Base-by-base conservation (phyloP, 805 yeast genomes). In the Yarrowia porcina region DNA sequence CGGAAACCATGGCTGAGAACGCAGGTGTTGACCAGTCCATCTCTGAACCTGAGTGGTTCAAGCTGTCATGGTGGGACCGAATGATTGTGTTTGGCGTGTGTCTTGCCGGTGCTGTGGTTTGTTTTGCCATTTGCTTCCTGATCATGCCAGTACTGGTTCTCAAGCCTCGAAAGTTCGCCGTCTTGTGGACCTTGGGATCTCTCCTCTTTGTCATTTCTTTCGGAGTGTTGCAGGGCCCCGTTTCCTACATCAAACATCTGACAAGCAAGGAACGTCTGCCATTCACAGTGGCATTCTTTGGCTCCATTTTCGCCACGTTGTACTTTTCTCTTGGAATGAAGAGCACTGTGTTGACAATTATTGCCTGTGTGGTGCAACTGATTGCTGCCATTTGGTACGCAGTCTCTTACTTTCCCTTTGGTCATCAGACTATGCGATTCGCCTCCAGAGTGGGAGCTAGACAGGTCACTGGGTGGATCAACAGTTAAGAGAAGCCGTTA, bases 341-440 rank as follows among this genome's bases (percentile, higher is more conserved):
- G 69, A 84, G 88, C 62, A 85, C 96, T 0, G 70, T 94, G 7
- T 75, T 91, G 59, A 90, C 98, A 0, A 75, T 94, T 11, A 71
- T 90, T 12, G 84, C 90, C 32, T 88, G 94, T 44, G 74, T 88
- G 1, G 74, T 89, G 11, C 97, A 94, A 73, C 77, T 92, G 9
- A 74, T 94, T 63, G 93, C 97, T 1, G 91, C 94, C n/a, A 69
- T 90, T 5, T 92, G 92, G 79, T 94, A 94, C 73, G 86, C 94
- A 0, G 80, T 93, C 42, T 89, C 96, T 69, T 94, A 94, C 74
- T 93, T 94, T 81, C 99, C 99, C 13, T 88, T 92, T 76, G 99
- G 99, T 12, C 89, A 93, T 0, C 87, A 88, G 65, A 88, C 96
- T 2, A 69, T 86, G 54, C 75, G 81, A 65, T 77, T 84, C 73